These are phyloP conservation scores for Kalanchoe fedtschenkoi DNA, from an alignment of 164 flowering plant genomes.

Conservation along the genomic window DNA sequence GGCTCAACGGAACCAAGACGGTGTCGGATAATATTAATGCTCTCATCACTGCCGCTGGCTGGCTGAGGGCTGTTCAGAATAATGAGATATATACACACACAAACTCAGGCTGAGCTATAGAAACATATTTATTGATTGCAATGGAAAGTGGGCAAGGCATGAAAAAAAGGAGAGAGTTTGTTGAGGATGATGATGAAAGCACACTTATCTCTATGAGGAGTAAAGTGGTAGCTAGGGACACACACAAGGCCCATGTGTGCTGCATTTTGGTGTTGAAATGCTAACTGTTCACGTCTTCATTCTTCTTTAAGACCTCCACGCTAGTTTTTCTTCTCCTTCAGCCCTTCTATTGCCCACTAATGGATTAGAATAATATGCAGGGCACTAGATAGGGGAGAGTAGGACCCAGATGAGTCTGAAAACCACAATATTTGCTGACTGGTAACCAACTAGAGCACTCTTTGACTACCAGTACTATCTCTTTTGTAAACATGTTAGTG, in stretches of 20 bases:
- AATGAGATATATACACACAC: too few species aligned
- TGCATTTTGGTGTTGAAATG: background rate
- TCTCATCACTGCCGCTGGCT: conserved; percentile 14
- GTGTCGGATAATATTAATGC: conserved; percentile 33
- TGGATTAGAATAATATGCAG: too few species aligned
- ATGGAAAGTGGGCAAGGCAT: too few species aligned
- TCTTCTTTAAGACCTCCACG: background rate
- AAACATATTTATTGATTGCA: background rate
- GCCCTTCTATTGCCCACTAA: background rate
- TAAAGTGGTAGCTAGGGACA: background rate
- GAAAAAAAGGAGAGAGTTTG: background rate
- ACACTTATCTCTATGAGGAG: background rate
- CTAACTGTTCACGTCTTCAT: background rate
- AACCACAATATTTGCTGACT: background rate
- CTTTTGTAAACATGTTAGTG: background rate
- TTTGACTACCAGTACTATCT: background rate
- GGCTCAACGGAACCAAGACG: conserved; percentile 46
- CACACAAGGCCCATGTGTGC: background rate
- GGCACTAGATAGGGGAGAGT: background rate
- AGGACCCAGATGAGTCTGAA: background rate
- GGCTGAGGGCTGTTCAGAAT: background rate
- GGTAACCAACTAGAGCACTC: background rate
- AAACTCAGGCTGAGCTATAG: background rate
- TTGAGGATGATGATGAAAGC: conserved; percentile 1
- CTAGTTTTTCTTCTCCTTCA: background rate